Evolutionary conservation across 495 filamentous ascomycete species (phyloP), one percentile per base, ranked within the genome.

Genomic region (Eremomyces bilateralis): DNA sequence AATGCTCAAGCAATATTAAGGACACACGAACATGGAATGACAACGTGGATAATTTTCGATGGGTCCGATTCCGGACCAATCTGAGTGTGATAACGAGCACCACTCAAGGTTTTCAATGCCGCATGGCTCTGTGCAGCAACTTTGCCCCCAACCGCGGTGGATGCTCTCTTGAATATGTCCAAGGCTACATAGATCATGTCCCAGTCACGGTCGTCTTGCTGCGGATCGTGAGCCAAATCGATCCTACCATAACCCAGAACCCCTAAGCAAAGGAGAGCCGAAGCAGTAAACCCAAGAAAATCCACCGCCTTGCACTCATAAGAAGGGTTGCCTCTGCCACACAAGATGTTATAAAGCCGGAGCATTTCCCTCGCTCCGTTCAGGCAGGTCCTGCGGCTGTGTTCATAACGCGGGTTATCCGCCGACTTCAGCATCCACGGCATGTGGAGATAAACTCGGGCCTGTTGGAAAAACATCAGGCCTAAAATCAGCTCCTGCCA

Each of bases 361-460:
- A 69, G 46, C 21, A 61, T 52, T 24, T 59, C 52, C n/a, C 64
- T 49, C 3, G 66, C 53, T 3, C 62, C 57, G 28, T 63, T 54
- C 2, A 71, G 38, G 5, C 65, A 60, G 18, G 50, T 54, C 4
- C 42, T 44, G 13, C 55, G 51, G 37, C 51, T 60, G 36, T 53
- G 54, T 8, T 51, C 46, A 37, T 52, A 65, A 15, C 46, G 50
- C 13, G 45, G 43, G 32, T 65, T 58, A 4, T 45, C 46, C 17
- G 53, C 43, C 3, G 61, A 58, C 41, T 62, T 60, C 8, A 70
- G 48, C 61, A 70, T 65, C 42, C 60, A 64, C 0, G 66, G 66
- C 4, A 70, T 47, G 40, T 70, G 66, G 3, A 69, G 52, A 30
- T 64, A 41, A 24, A 59, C 51, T 1, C 58, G 49, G 15, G 56